phyloP scores from a whole-genome alignment of 305 asterid species.

The Fraxinus angustifolia region DNA sequence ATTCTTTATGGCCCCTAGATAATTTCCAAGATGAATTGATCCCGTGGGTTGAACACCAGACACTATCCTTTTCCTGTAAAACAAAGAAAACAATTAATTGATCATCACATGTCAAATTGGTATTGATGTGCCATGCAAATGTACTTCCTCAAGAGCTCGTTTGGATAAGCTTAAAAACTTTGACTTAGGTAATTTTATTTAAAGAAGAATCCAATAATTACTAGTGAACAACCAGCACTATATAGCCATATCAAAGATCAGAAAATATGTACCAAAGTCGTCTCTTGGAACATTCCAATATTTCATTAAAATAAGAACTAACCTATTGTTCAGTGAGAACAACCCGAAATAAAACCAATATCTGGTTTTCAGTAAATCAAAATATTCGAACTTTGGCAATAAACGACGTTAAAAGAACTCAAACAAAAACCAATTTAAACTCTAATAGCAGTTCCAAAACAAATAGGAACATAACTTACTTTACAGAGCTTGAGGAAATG shows the following conservation, averaged over 20 bases:
- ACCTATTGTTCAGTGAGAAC: not conserved
- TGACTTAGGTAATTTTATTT: not conserved
- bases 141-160: not conserved
- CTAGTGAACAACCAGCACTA: not conserved
- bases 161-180: not conserved
- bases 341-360: not conserved
- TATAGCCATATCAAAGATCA: not conserved
- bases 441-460: not conserved
- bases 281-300: not conserved
- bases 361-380: not conserved
- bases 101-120: constrained; percentile 9
- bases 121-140: not conserved
- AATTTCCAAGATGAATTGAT: constrained; percentile 88
- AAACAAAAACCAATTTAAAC: not conserved
- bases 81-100: constrained; percentile 6
- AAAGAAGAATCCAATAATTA: not conserved
- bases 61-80: constrained; percentile 81
- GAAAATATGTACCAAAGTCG: not conserved
- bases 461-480: constrained; percentile 30
- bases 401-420: not conserved
- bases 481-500: constrained; percentile 45
- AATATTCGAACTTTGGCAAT: not conserved
- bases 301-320: not conserved
- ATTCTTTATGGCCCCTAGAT: constrained; percentile 92
- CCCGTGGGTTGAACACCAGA: constrained; percentile 99